Evolutionary conservation across 768 basidiomycete species (phyloP), one percentile per base, ranked within the genome.

Genomic region (Mrakia frigida): DNA sequence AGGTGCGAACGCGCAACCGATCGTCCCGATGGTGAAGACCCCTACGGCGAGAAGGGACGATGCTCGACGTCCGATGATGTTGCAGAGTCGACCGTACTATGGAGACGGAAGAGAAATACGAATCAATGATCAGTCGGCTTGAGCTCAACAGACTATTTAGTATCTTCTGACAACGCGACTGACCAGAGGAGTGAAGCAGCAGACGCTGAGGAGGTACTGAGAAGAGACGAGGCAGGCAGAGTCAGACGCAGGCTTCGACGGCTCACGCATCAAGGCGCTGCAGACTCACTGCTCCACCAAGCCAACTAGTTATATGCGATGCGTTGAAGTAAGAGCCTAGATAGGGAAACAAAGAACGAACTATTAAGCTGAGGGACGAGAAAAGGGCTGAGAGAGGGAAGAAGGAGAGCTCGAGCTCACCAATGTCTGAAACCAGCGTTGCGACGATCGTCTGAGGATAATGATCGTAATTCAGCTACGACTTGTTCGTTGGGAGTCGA

Each of bases 21-120:
- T 85, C 1, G 94, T 98, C n/a, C 94, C 94, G 77, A 88, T 85
- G 21, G 60, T 79, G 73, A 98, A 97, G 78, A 97, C 86, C 78
- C 88, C 86, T 76, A 96, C 84, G 13, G 90, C 94, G 61, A 93
- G 84, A 79, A 97, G 85, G 90, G 94, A 92, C n/a, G 95, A 91
- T 53, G 90, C 89, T 83, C 91, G 91, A 63, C 95, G 87, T 10
- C 84, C 84, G 70, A 83, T 81, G 76, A 85, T 83, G 69, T 84
- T 83, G 70, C 80, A 80, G 39, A 84, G 75, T 37, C 83, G 78
- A 0, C 83, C 84, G 68, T 65, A 65, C 61, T 63, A 18, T 18
- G 35, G 16, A 11, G 31, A 35, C 1, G 9, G 61, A 63, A n/a
- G n/a, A n/a, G n/a, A n/a, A n/a, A n/a, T n/a, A n/a, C n/a, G n/a